Percentiles rank a stretch among this genome's conserved stretches.
These are phyloP conservation scores for Entophlyctis luteolus DNA, from an alignment of 192 early-diverging fungal species.

Conservation along the genomic window DNA sequence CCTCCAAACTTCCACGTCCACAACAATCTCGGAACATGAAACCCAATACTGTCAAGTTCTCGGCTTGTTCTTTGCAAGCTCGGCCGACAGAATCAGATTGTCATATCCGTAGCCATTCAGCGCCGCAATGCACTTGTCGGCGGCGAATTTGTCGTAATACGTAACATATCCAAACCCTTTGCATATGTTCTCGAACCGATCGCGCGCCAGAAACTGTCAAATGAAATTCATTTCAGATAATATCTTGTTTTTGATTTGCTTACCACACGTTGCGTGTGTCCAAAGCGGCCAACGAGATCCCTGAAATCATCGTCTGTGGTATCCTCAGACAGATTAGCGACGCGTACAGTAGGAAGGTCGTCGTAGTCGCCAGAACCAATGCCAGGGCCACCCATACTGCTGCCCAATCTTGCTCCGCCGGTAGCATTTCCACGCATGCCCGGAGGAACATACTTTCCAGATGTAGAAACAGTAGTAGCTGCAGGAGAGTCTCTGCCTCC, in stretches of 20 bases:
- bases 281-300: slow-evolving; percentile 85
- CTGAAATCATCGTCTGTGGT: slow-evolving; percentile 82
- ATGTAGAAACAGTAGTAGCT: slow-evolving; percentile 29
- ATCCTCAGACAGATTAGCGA: slow-evolving; percentile 95
- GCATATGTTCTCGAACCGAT: slow-evolving; percentile 79
- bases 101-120: slow-evolving; percentile 96
- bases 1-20: too few species aligned
- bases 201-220: slow-evolving; percentile 69
- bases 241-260: too few species aligned
- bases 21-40: too few species aligned
- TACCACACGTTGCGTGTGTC: slow-evolving; percentile 71
- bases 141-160: slow-evolving; percentile 75
- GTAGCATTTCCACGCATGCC: slow-evolving; percentile 67
- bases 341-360: slow-evolving; percentile 65
- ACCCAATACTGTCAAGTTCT: slow-evolving; percentile 21
- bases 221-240: too few species aligned
- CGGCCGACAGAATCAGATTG: slow-evolving; percentile 87
- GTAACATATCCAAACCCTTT: slow-evolving; percentile 96
- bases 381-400: slow-evolving; percentile 15
- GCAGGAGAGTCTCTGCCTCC: slow-evolving; percentile 11
- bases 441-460: slow-evolving; percentile 83
- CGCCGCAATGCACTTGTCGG: slow-evolving; percentile 75
- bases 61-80: slow-evolving; percentile 66
- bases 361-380: slow-evolving; percentile 37
- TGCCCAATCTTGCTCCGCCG: slow-evolving; percentile 27